Conservation (phyloP, 2,329 filamentous ascomycete species). For the Lachnellula hyalina region DNA sequence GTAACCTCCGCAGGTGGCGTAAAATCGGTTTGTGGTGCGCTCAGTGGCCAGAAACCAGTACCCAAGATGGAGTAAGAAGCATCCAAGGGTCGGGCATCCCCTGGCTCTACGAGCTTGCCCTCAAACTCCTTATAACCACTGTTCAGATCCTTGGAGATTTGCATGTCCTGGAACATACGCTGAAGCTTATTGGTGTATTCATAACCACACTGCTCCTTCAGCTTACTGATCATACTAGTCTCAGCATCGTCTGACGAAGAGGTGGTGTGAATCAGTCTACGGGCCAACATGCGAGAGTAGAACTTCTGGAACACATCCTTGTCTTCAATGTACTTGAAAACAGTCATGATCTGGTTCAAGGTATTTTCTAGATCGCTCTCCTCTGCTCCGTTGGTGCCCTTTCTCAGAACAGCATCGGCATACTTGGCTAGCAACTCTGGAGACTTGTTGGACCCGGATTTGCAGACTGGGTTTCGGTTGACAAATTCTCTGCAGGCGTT, state of each 20-base stretch:
- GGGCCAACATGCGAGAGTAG: constrained; percentile 93
- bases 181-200: constrained; percentile 99
- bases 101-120: constrained; percentile 56
- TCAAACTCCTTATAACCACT: constrained; percentile 78
- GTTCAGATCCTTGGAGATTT: constrained; percentile 97
- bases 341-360: constrained; percentile 91
- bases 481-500: constrained; percentile 98
- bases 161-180: constrained; percentile 99
- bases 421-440: constrained; percentile 95
- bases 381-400: constrained; percentile 86
- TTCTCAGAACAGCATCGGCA: constrained; percentile 85
- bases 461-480: constrained; percentile 95
- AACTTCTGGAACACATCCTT: constrained; percentile 99
- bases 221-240: constrained; percentile 98
- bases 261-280: constrained; percentile 88
- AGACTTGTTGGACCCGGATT: constrained; percentile 85
- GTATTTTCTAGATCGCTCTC: constrained; percentile 90
- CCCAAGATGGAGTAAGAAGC: constrained; percentile 89
- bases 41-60: constrained; percentile 95
- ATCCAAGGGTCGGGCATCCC: constrained; percentile 65
- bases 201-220: constrained; percentile 97
- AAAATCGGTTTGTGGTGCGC: constrained; percentile 81
- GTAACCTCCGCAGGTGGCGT: constrained; percentile 79
- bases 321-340: constrained; percentile 99
- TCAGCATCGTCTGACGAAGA: constrained; percentile 96